Evolutionary conservation across 78 protist genomes (phyloP).

Genomic region (Creolimax fragrantissima): DNA sequence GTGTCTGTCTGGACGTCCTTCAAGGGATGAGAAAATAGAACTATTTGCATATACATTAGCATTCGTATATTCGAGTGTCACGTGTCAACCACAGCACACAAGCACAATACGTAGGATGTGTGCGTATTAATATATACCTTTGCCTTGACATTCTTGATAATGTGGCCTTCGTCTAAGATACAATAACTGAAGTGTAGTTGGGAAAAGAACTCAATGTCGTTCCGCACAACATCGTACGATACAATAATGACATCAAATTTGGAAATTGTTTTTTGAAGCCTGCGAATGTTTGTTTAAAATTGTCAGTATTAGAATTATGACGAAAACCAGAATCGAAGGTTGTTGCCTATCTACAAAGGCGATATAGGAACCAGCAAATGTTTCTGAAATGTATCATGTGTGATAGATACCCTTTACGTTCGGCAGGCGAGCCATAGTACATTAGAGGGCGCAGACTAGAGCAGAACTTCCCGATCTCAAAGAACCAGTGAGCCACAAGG

Average conservation of each 20-base stretch:
- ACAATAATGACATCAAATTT: conserved; percentile 37
- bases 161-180: conserved; percentile 96
- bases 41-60: background rate
- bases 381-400: too few relatives aligned
- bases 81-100: too few relatives aligned
- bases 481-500: conserved; percentile 80
- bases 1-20: too few relatives aligned
- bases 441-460: conserved; percentile 29
- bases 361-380: too few relatives aligned
- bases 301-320: too few relatives aligned
- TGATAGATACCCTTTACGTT: background rate
- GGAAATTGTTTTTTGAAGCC: background rate
- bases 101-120: background rate
- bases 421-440: conserved; percentile 45
- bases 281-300: too few relatives aligned
- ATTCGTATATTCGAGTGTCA: background rate
- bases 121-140: background rate
- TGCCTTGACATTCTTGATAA: conserved; percentile 67
- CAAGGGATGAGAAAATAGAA: too few relatives aligned
- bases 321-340: too few relatives aligned
- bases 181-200: conserved; percentile 56
- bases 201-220: conserved; percentile 40
- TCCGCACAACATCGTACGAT: conserved; percentile 72
- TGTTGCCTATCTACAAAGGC: too few relatives aligned
- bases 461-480: conserved; percentile 62